Evolutionary conservation across 805 yeast species (phyloP), one percentile per base, ranked within the genome.

Genomic region (Ogataea ganodermae): DNA sequence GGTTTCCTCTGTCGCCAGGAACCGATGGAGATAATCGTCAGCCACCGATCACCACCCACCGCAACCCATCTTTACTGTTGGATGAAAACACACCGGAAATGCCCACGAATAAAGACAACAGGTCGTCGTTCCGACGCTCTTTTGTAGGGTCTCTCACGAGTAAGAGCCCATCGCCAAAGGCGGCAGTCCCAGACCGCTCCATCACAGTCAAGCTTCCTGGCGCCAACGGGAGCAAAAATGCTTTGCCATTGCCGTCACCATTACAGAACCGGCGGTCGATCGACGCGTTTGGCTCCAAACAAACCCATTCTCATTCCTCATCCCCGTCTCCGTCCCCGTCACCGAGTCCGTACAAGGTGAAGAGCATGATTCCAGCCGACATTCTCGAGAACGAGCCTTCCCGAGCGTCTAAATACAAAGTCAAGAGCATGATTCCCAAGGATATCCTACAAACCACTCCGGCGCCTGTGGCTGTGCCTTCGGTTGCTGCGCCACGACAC

Each of bases 341-440:
- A 4, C 10, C 42, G 30, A 20, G 30, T 23, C 27, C 44, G 1
- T 40, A 49, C 26, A 48, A 49, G 23, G 51, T 48, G 20, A 55
- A 47, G 21, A 51, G 56, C 37, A 33, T 55, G 49, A 44, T 55
- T 5, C 55, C 53, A 1, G 51, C 44, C 28, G 58, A 52, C 26
- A 49, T 49, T 18, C 39, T 41, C 13, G 48, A 32, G 14, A 20
- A n/a, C 5, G 35, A 17, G 6, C 46, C 46, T 23, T 13, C 22
- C 8, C 32, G 18, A 16, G 20, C 33, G 10, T 24, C 49, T 13
- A 31, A 16, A 35, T 46, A 35, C 23, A 46, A 41, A 13, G 31
- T 35, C 26, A 35, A 41, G 17, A 49, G 52, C 30, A 30, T 53
- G 46, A 44, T 52, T 7, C 53, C 52, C 3, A 47, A 46, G 23